phyloP scores from a whole-genome alignment of 345 rosid species.

The Hypericum perforatum region DNA sequence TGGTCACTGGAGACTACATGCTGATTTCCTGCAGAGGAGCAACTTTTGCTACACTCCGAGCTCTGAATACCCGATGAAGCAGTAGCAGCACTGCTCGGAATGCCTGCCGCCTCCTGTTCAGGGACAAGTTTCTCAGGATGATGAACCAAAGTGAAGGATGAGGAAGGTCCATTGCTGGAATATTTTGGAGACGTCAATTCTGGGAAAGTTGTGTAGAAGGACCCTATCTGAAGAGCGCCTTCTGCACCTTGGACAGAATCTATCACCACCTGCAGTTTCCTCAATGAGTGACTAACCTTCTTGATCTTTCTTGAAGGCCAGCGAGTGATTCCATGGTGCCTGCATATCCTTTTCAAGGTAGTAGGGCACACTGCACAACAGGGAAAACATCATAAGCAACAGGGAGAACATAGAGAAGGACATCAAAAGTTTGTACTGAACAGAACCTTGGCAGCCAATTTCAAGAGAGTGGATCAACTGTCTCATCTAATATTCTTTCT shows the following conservation, averaged over 20 bases:
- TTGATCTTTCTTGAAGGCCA: constrained; percentile 98
- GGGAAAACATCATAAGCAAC: constrained; percentile 12
- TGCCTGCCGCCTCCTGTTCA: constrained; percentile 26
- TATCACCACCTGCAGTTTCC: constrained; percentile 82
- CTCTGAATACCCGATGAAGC: constrained; percentile 63
- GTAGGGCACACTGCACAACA: constrained; percentile 85
- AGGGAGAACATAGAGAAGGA: background rate
- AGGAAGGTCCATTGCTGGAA: constrained; percentile 30
- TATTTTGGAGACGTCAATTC: constrained; percentile 54
- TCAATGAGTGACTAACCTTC: constrained; percentile 86
- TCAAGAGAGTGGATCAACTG: constrained; percentile 6
- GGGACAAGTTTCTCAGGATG: constrained; percentile 25
- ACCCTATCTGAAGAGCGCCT: constrained; percentile 65
- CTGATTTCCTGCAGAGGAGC: constrained; percentile 55
- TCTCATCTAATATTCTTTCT: background rate
- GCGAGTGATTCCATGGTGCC: constrained; percentile 78
- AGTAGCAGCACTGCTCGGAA: constrained; percentile 26
- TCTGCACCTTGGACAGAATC: constrained; percentile 89
- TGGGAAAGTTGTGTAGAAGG: constrained; percentile 81
- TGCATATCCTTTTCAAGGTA: constrained; percentile 91
- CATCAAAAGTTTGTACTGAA: background rate
- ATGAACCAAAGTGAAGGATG: constrained; percentile 23
- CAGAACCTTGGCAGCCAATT: background rate
- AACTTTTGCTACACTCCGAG: constrained; percentile 61
- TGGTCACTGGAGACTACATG: constrained; percentile 19